Base-by-base conservation (phyloP, 2,329 filamentous ascomycete species). In the Epichloe brachyelytri region DNA sequence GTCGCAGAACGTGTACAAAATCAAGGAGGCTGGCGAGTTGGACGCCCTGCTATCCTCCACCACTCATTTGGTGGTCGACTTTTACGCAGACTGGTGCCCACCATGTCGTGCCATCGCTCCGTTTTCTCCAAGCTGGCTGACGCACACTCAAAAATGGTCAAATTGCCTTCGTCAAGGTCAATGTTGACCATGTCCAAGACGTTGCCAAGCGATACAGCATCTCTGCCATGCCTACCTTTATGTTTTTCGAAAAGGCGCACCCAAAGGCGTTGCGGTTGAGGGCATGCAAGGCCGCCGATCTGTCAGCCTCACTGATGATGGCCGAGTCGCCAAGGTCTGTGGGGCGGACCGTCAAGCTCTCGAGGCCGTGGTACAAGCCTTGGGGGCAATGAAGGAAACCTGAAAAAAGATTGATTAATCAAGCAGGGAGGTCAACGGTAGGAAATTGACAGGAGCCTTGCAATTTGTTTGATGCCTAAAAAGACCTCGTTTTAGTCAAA, bases 191-290 rank as follows among this genome's bases (percentile, higher is more conserved):
- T 19, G 50, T 63, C 22, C 52, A 62, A n/a, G 51, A 37, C 51
- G 53, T 60, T 26, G 57, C 88, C 30, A 77, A 82, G 61, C 80
- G 89, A 61, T 83, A 93, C 59, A 78, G 79, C 58, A 78, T 97
- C 68, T 82, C 85, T 62, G 88, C 90, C 67, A 96, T 97, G 91
- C 91, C 91, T 47, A 95, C 88, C 15, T 96, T 97, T 70, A 62
- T 86, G 51, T 72, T 95, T 65, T 95, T 91, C 81, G 88, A 90
- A 77, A 84, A 57, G 88, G 85, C 58, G 68, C 85, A 67, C 60
- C 60, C 6, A 54, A 55, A 49, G 60, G 59, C 48, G 63, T 65
- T 43, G 59, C 54, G 14, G 63, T 65, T n/a, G 58, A 64, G 43
- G 62, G 62, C 3, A 49, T 63, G 5, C 33, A 51, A 14, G 51